These are phyloP conservation scores for Rhodofomes roseus DNA, from an alignment of 1,284 basidiomycete species.

Conservation along the genomic window DNA sequence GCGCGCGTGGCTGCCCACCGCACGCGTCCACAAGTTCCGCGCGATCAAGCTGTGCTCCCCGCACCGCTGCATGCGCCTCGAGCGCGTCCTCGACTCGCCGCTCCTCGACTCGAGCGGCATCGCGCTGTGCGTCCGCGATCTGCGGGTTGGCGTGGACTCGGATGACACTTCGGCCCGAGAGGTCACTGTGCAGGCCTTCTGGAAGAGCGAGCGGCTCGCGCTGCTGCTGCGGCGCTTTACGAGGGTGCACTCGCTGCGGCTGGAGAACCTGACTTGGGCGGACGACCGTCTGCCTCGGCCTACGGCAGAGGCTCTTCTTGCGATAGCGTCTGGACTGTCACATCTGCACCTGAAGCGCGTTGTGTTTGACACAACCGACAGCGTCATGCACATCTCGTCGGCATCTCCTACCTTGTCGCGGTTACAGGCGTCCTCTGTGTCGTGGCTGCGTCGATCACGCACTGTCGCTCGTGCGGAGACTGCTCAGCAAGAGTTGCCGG, in stretches of 20 bases:
- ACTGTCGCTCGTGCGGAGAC: not conserved
- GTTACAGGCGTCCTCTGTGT: not conserved
- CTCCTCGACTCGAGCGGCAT: not conserved
- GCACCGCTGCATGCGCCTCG: not conserved
- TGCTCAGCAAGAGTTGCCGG: not conserved
- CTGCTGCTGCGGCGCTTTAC: not conserved
- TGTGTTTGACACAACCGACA: not conserved
- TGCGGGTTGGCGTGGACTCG: not conserved
- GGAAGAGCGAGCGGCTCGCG: not conserved
- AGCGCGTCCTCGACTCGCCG: not conserved
- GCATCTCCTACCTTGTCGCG: not conserved
- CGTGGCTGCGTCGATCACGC: not conserved
- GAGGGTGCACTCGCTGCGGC: not conserved
- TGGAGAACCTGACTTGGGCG: not conserved
- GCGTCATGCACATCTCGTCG: not conserved
- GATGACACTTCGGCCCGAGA: not conserved
- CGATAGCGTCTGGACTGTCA: not conserved
- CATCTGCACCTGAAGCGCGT: not conserved
- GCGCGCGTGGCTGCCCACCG: conserved; percentile 17
- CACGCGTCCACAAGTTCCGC: conserved; percentile 28
- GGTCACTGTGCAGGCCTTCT: not conserved
- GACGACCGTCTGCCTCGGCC: not conserved
- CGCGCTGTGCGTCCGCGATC: not conserved
- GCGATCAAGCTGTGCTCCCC: not conserved
- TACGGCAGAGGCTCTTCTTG: not conserved